phyloP scores from a whole-genome alignment of 257 asterid genomes.

The Orobanche coerulescens region DNA sequence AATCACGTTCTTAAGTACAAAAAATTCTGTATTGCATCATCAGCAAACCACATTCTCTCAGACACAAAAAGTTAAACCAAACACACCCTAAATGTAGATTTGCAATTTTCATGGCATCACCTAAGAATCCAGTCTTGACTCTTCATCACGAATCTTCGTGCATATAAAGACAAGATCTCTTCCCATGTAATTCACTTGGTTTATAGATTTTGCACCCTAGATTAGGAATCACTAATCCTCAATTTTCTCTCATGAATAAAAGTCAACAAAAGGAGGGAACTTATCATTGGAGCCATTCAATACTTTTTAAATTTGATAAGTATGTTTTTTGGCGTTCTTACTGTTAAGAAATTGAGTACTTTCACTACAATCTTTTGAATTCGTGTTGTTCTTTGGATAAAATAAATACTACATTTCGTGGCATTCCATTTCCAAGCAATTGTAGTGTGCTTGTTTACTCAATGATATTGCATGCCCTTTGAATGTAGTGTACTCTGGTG shows the following conservation, averaged over 20 bases:
- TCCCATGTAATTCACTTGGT: conserved; percentile 1
- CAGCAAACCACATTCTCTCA: not conserved
- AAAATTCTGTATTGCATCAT: not conserved
- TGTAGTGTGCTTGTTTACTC: conserved; percentile 17
- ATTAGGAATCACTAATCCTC: not conserved
- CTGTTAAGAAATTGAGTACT: conserved; percentile 2
- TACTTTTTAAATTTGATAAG: not conserved
- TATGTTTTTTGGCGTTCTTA: not conserved
- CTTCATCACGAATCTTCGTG: not conserved
- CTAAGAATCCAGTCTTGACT: not conserved
- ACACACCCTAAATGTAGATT: not conserved
- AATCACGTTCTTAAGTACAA: not conserved
- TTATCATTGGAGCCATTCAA: not conserved
- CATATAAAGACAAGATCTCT: conserved; percentile 2
- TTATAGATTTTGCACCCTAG: not conserved
- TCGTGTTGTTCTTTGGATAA: not conserved
- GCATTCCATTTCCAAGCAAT: conserved; percentile 9
- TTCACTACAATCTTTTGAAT: not conserved
- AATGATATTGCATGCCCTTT: conserved; percentile 26
- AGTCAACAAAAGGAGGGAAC: not conserved
- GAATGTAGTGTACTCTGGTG: conserved; percentile 76
- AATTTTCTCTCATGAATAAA: not conserved
- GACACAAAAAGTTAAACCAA: not conserved
- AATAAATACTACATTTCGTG: not conserved
- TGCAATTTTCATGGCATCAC: not conserved